Percentiles rank a stretch among this genome's conserved stretches.
These are phyloP conservation scores for Saposhnikovia divaricata DNA, from an alignment of 129 eudicot species.

Conservation along the genomic window DNA sequence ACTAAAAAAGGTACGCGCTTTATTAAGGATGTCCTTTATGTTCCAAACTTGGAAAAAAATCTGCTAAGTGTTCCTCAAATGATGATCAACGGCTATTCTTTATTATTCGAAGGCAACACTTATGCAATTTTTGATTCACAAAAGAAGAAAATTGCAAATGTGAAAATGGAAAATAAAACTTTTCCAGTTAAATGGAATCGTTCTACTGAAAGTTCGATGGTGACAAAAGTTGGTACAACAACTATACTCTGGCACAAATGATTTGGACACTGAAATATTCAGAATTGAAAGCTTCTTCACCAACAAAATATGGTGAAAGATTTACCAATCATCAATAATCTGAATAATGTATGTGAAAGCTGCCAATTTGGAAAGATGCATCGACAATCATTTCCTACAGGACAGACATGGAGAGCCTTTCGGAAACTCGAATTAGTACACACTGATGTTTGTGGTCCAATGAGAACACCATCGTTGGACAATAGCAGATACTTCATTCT, in stretches of 20 bases:
- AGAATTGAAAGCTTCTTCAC: background rate
- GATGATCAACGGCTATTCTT: background rate
- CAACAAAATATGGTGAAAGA: conserved; percentile 4
- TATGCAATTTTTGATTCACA: background rate
- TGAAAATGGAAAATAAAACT: background rate
- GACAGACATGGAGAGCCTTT: too few relatives aligned
- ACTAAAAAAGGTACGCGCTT: conserved; percentile 3
- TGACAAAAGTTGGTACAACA: background rate
- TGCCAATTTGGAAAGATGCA: too few relatives aligned
- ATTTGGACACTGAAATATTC: background rate
- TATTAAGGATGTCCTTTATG: conserved; percentile 15
- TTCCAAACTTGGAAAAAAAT: conserved; percentile 11
- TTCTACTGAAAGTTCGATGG: background rate
- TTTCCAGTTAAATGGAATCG: background rate
- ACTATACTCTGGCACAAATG: background rate
- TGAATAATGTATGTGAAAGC: too few relatives aligned
- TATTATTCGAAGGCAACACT: background rate
- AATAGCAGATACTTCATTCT: too few relatives aligned
- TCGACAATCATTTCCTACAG: too few relatives aligned
- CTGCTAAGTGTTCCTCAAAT: conserved; percentile 6
- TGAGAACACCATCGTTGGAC: too few relatives aligned
- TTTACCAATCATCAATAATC: too few relatives aligned
- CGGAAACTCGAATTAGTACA: too few relatives aligned
- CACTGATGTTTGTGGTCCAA: too few relatives aligned
- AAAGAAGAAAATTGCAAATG: background rate